phyloP scores from a whole-genome alignment of 208 protist genomes.

The Acanthamoeba royreba region DNA sequence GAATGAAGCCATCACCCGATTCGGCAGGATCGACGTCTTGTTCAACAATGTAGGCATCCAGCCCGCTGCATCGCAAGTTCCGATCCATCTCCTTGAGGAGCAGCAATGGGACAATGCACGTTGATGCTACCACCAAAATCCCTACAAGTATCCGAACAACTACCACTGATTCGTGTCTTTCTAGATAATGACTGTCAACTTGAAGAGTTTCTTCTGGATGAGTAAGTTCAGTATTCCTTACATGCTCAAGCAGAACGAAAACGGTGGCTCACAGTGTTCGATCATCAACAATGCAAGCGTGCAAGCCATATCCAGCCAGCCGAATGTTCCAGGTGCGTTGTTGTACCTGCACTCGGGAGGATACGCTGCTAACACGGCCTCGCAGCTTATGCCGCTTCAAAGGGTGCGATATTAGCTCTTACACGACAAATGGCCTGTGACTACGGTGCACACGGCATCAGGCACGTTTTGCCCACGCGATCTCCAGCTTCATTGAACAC shows the following conservation, averaged over 20 bases:
- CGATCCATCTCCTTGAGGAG: neutral
- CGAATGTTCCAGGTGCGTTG: neutral
- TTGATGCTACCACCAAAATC: too few species aligned
- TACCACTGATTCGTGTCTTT: too few species aligned
- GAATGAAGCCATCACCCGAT: neutral
- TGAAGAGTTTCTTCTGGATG: neutral
- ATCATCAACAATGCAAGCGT: constrained; percentile 35
- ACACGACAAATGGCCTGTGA: neutral
- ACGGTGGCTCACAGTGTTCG: neutral
- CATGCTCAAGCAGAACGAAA: neutral
- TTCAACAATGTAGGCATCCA: constrained; percentile 31
- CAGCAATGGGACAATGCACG: neutral
- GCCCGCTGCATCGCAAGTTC: neutral
- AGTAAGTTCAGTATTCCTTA: neutral
- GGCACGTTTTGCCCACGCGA: too few species aligned
- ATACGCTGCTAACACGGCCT: too few species aligned
- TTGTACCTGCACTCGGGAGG: too few species aligned
- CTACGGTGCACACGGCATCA: neutral
- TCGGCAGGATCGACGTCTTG: neutral
- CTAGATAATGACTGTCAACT: neutral
- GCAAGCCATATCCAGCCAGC: neutral
- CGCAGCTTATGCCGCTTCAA: neutral
- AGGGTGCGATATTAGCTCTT: neutral
- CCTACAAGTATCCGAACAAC: too few species aligned
- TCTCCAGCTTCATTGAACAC: neutral